A percentile compares a stretch with the other conserved stretches of the same genome.
These are phyloP conservation scores for Talaromyces islandicus DNA, from an alignment of 2,329 filamentous ascomycete genomes.

Conservation along the genomic window DNA sequence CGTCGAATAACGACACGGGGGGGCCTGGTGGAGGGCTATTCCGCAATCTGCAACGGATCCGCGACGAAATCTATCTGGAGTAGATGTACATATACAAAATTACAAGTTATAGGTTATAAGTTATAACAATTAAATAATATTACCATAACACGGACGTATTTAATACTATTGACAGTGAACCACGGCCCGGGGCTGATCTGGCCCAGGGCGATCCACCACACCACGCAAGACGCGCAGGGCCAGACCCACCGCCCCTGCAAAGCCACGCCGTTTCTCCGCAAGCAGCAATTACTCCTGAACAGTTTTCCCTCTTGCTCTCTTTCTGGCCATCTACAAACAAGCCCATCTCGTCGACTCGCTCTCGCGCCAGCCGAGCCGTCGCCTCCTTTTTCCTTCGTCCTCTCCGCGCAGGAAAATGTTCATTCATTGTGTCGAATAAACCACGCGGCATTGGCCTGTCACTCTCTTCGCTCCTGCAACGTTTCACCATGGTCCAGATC, in stretches of 20 bases:
- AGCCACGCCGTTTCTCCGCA: background rate
- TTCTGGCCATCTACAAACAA: background rate
- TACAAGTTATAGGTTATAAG: too few relatives aligned
- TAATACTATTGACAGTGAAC: too few relatives aligned
- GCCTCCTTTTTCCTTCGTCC: conserved; percentile 17
- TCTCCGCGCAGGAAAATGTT: conserved; percentile 11
- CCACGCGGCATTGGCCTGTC: background rate
- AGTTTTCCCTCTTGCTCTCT: conserved; percentile 14
- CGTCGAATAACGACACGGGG: conserved; percentile 23
- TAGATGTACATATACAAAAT: conserved; percentile 17
- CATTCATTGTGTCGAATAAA: background rate
- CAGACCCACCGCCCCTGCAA: background rate
- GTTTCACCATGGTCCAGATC: background rate
- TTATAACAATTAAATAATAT: too few relatives aligned
- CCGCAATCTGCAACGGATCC: conserved; percentile 47
- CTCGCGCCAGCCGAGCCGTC: background rate
- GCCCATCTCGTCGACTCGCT: background rate
- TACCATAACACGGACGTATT: too few relatives aligned
- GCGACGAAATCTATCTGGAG: conserved; percentile 50
- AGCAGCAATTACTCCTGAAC: background rate
- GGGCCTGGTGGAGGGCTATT: conserved; percentile 46
- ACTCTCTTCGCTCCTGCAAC: background rate
- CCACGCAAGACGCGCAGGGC: background rate
- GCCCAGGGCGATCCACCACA: background rate
- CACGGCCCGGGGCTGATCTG: too few relatives aligned